Evolutionary conservation across 805 yeast species (phyloP).

Genomic region (Schwanniomyces sp.): DNA sequence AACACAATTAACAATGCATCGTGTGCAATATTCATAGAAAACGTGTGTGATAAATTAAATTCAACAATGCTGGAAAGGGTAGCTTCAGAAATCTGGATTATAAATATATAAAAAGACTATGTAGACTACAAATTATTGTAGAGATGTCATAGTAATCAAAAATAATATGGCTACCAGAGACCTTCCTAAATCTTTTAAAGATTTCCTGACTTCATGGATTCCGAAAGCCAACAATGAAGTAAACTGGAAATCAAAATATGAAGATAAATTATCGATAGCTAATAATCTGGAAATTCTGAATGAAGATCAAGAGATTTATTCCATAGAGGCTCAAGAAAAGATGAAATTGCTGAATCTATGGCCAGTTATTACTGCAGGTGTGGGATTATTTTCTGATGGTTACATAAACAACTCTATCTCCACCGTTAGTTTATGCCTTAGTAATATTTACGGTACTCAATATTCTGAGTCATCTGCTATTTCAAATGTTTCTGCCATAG

Average conservation of each 20-base stretch:
- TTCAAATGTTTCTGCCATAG: constrained; percentile 79
- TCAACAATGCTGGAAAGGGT: not conserved
- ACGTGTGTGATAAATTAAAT: not conserved
- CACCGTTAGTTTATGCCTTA: constrained; percentile 70
- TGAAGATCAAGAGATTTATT: constrained; percentile 8
- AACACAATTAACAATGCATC: not conserved
- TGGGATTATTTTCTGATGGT: constrained; percentile 91
- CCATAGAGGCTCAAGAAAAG: constrained; percentile 15
- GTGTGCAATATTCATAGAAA: not conserved
- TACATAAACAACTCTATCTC: constrained; percentile 83
- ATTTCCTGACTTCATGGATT: constrained; percentile 41
- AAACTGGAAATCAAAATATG: constrained; percentile 27
- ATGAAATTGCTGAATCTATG: constrained; percentile 32
- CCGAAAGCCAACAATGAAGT: constrained; percentile 42
- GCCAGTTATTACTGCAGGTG: constrained; percentile 82
- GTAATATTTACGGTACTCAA: constrained; percentile 61
- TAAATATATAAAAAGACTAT: too few relatives aligned
- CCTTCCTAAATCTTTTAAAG: constrained; percentile 42
- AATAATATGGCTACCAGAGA: constrained; percentile 43
- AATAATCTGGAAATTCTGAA: constrained; percentile 5
- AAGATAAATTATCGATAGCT: constrained; percentile 5
- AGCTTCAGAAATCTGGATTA: too few relatives aligned
- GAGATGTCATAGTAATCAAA: too few relatives aligned
- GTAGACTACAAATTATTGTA: too few relatives aligned
- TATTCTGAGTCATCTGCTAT: constrained; percentile 67